A percentile compares a stretch with the other conserved stretches of the same genome.
phyloP scores from a whole-genome alignment of 2,329 filamentous ascomycete genomes.

The Alternaria conjuncta region DNA sequence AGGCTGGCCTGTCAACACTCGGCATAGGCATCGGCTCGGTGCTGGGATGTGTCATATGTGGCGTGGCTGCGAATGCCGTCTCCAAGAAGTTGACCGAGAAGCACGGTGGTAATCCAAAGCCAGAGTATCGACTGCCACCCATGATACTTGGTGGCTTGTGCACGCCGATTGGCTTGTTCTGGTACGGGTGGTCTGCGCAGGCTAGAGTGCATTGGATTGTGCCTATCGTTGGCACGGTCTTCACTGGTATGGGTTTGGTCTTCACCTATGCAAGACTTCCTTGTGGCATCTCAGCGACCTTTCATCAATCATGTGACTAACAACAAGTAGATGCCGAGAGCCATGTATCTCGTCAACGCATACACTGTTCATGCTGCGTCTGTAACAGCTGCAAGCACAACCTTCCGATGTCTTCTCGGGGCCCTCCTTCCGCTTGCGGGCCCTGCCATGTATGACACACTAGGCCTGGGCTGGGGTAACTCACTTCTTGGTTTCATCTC shows the following conservation, averaged over 20 bases:
- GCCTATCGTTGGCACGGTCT: conserved; percentile 59
- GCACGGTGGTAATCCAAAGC: neutral
- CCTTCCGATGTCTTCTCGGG: conserved; percentile 62
- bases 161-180: neutral
- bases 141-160: neutral
- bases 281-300: neutral
- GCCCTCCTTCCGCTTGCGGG: conserved; percentile 65
- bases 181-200: conserved; percentile 51
- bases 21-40: conserved; percentile 16
- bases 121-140: neutral
- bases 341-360: conserved; percentile 66
- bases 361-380: conserved; percentile 57
- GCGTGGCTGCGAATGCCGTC: neutral
- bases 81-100: neutral
- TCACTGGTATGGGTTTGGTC: conserved; percentile 59
- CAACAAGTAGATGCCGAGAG: too few relatives aligned
- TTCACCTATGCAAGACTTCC: conserved; percentile 37
- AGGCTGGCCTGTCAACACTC: conserved; percentile 15
- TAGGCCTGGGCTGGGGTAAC: conserved; percentile 67
- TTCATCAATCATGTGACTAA: neutral
- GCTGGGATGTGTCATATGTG: conserved; percentile 9
- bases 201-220: conserved; percentile 63
- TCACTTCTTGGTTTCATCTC: conserved; percentile 60
- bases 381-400: conserved; percentile 68
- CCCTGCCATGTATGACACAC: conserved; percentile 61